Evolutionary conservation across 306 rosid genomes (phyloP).

Genomic region (Casuarina cunninghamiana): DNA sequence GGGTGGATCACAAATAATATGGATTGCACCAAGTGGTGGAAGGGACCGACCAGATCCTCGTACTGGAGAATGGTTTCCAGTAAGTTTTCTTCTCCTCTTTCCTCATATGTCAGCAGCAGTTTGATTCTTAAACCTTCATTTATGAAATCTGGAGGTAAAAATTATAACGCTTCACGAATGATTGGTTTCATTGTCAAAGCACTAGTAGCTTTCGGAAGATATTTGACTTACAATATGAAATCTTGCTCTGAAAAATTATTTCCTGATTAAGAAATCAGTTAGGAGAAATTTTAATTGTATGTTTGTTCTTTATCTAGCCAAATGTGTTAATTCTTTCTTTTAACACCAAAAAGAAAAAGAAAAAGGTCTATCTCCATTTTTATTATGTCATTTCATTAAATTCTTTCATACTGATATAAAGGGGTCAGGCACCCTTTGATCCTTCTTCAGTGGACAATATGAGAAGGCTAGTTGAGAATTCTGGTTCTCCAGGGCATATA

Average conservation of each 20-base stretch:
- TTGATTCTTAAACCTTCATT: not conserved
- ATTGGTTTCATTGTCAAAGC: not conserved
- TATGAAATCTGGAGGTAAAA: not conserved
- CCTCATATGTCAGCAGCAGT: not conserved
- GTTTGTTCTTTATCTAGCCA: not conserved
- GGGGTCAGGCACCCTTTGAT: conserved; percentile 91
- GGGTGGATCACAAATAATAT: conserved; percentile 85
- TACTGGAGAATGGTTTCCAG: conserved; percentile 78
- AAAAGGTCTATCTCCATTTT: conserved; percentile 2
- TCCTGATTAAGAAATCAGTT: not conserved
- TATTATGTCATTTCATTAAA: conserved; percentile 24
- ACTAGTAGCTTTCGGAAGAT: not conserved
- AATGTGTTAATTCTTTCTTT: not conserved
- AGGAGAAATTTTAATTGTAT: not conserved
- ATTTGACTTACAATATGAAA: not conserved
- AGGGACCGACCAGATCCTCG: conserved; percentile 82
- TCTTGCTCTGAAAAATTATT: not conserved
- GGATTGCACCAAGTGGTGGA: conserved; percentile 99
- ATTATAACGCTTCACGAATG: not conserved
- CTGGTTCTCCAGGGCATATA: conserved; percentile 83
- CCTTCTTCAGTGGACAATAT: conserved; percentile 87
- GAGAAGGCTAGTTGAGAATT: conserved; percentile 84
- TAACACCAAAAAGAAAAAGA: not conserved
- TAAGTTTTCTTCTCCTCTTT: conserved; percentile 42
- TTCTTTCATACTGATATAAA: conserved; percentile 43